Evolutionary conservation across 2,329 filamentous ascomycete species (phyloP), one percentile per base, ranked within the genome.

Genomic region (Trichoderma sp.): DNA sequence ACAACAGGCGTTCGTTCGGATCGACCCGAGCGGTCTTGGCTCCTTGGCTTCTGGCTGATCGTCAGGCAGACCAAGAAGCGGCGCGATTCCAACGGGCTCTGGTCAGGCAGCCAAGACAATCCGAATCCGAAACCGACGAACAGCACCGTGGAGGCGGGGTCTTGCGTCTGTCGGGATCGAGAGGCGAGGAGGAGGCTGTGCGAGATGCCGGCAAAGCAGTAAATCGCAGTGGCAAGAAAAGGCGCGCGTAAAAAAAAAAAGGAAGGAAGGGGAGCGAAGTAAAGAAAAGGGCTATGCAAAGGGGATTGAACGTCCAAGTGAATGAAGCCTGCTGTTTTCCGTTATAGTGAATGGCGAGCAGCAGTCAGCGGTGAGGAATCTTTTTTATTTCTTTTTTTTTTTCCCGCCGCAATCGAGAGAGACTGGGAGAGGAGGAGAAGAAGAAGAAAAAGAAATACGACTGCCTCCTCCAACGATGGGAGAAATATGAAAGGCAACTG

Each of bases 141-240:
- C n/a, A n/a, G n/a, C n/a, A n/a, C n/a, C n/a, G n/a, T n/a, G 29
- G n/a, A 25, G 59, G 45, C 22, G 59, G 48, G 59, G 59, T 50
- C n/a, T 53, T 29, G 45, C 32, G 15, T 54, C 35, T 29, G 61
- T 56, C 29, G 61, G 39, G 27, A 45, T 54, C 50, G 61, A 56
- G 37, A 54, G 61, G 50, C 35, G 25, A 64, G 42, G 42, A 48
- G 35, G 61, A 64, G 61, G 61, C 61, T 64, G 61, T 64, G 61
- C 27, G 52, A 34, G 29, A 54, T 54, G 52, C 52, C 15, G 25
- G 58, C 19, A 50, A 15, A 25, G 29, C 10, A 32, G 58, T 56
- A 56, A 42, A 25, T 53, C 25, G 50, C 29, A 53, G 29, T 32
- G 27, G 39, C 4, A 45, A 10, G n/a, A 17, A 42, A 42, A 42